Conservation (phyloP, 202 grass and related monocot species). For the Eragrostis tef region DNA sequence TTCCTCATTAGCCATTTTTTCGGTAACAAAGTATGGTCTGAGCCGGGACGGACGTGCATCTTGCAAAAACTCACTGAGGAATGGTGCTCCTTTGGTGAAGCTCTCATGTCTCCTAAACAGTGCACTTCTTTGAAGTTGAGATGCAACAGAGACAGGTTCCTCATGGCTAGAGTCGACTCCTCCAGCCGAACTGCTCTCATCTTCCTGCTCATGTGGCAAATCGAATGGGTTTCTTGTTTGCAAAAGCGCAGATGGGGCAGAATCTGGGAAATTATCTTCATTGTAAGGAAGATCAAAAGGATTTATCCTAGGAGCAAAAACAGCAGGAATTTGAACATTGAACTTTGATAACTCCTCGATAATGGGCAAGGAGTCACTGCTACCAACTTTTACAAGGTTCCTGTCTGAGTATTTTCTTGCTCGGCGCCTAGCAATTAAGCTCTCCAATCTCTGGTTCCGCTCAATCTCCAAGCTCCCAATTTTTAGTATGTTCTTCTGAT, state of each 20-base stretch:
- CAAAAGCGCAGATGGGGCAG: constrained; percentile 61
- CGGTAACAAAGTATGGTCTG: constrained; percentile 72
- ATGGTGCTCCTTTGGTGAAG: constrained; percentile 70
- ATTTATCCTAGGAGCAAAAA: constrained; percentile 76
- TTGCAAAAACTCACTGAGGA: constrained; percentile 63
- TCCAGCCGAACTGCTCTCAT: constrained; percentile 42
- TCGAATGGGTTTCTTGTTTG: constrained; percentile 58
- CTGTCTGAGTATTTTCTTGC: constrained; percentile 66
- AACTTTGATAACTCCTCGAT: constrained; percentile 52
- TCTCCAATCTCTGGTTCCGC: constrained; percentile 71
- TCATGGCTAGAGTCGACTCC: constrained; percentile 29
- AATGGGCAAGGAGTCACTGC: constrained; percentile 54
- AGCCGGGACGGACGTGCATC: constrained; percentile 56
- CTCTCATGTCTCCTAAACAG: constrained; percentile 86
- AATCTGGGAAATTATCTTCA: constrained; percentile 74
- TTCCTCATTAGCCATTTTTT: constrained; percentile 51
- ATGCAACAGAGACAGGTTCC: constrained; percentile 34
- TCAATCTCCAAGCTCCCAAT: constrained; percentile 80
- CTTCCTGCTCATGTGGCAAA: constrained; percentile 44
- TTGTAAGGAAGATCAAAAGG: constrained; percentile 74
- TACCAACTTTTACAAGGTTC: constrained; percentile 65
- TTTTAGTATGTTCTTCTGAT: constrained; percentile 71
- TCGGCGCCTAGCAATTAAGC: constrained; percentile 67
- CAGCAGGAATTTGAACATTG: constrained; percentile 60
- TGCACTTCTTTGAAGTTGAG: constrained; percentile 47